These are phyloP conservation scores for Lachnellula cervina DNA, from an alignment of 2,329 filamentous ascomycete species.

Conservation along the genomic window DNA sequence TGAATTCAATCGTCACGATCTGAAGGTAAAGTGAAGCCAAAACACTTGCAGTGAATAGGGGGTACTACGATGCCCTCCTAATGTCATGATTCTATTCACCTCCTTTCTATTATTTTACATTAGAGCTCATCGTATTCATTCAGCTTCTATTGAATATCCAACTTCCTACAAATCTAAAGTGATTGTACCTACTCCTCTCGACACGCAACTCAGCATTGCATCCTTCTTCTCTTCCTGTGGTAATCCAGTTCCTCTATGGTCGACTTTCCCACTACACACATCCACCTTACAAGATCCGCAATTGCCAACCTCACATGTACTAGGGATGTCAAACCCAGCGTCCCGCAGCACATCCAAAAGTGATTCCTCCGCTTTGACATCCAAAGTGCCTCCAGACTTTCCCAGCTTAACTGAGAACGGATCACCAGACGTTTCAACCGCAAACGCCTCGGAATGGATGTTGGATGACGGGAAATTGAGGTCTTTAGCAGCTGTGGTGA, in stretches of 20 bases:
- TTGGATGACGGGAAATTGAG: constrained; percentile 42
- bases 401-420: constrained; percentile 53
- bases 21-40: too few species aligned
- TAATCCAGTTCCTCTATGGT: constrained; percentile 36
- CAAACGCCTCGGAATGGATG: constrained; percentile 57
- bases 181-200: constrained; percentile 15
- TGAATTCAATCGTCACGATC: too few species aligned
- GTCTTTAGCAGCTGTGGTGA: constrained; percentile 36
- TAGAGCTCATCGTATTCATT: too few species aligned
- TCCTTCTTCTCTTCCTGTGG: constrained; percentile 30
- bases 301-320: constrained; percentile 39
- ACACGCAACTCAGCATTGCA: constrained; percentile 19
- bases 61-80: too few species aligned
- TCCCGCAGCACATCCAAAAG: constrained; percentile 38
- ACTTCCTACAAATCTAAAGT: constrained; percentile 12
- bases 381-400: constrained; percentile 37
- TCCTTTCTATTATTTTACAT: too few species aligned
- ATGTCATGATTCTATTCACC: too few species aligned
- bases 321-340: constrained; percentile 36
- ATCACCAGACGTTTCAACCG: constrained; percentile 48
- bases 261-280: constrained; percentile 33
- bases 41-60: too few species aligned
- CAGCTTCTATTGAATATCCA: too few species aligned
- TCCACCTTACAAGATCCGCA: constrained; percentile 39
- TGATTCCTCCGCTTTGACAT: constrained; percentile 38